Evolutionary conservation across 192 early-diverging fungal genomes (phyloP).

Genomic region (Gonapodya sp.): DNA sequence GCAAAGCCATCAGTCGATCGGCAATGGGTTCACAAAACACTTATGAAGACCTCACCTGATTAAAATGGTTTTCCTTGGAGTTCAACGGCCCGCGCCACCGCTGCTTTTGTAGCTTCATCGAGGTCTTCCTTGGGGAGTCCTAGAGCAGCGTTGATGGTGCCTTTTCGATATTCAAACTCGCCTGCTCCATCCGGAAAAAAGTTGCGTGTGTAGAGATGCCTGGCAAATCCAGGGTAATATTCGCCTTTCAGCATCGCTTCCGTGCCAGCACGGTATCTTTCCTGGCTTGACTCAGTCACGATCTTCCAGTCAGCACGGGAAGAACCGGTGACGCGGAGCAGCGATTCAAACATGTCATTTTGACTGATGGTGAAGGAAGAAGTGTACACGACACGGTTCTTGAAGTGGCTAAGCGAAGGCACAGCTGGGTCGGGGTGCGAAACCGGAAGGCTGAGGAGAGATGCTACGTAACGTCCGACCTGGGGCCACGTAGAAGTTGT

Average conservation of each 20-base stretch:
- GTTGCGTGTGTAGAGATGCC: background rate
- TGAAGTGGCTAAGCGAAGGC: background rate
- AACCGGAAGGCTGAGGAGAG: background rate
- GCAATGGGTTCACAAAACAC: no score
- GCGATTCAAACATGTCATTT: background rate
- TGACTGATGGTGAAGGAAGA: background rate
- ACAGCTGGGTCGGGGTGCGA: background rate
- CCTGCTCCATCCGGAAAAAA: background rate
- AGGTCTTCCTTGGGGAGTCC: background rate
- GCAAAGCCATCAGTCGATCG: no score
- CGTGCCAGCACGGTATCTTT: background rate
- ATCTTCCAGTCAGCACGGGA: background rate
- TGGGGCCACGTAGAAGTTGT: background rate
- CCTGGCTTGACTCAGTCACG: background rate
- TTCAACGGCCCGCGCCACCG: background rate
- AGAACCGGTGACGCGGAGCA: background rate
- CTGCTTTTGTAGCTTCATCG: background rate
- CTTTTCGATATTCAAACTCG: background rate
- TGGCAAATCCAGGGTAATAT: background rate
- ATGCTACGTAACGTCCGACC: background rate
- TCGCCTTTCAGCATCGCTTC: background rate
- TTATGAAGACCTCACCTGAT: no score
- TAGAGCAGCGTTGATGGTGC: background rate
- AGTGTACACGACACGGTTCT: background rate
- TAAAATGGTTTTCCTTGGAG: no score